Conservation (phyloP, 805 yeast genomes). For the Saccharomyces cerevisiae region DNA sequence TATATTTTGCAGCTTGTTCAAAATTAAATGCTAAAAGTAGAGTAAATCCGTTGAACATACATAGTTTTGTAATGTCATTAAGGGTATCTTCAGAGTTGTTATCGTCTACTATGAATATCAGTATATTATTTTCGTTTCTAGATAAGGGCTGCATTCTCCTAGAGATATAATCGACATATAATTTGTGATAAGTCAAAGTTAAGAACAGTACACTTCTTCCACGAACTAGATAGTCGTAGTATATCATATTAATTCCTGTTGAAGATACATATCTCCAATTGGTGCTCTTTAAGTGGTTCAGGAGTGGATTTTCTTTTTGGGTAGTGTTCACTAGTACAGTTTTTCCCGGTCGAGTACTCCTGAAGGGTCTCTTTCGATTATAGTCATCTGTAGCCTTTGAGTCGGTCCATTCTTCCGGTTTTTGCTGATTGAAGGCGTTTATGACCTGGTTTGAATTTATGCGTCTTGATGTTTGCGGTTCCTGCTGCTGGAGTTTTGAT, state of each 20-base stretch:
- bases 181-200: conserved; percentile 62
- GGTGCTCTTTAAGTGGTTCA: conserved; percentile 46
- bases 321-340: conserved; percentile 51
- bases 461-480: neutral
- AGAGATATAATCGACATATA: conserved; percentile 67
- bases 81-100: conserved; percentile 43
- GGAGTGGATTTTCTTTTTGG: conserved; percentile 66
- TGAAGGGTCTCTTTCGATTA: conserved; percentile 1
- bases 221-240: conserved; percentile 60
- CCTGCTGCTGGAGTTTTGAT: neutral
- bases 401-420: conserved; percentile 9
- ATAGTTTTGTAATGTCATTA: conserved; percentile 34
- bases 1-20: conserved; percentile 45
- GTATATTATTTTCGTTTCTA: conserved; percentile 41
- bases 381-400: conserved; percentile 14
- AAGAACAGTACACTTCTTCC: conserved; percentile 50
- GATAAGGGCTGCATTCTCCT: conserved; percentile 40
- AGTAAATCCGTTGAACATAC: conserved; percentile 36
- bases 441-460: conserved; percentile 4
- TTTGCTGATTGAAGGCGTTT: conserved; percentile 16
- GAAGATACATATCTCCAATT: conserved; percentile 41
- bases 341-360: conserved; percentile 11
- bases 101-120: conserved; percentile 59
- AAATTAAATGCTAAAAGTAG: conserved; percentile 37
- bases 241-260: conserved; percentile 33